A percentile compares a stretch with the other conserved stretches of the same genome.
phyloP scores from a whole-genome alignment of 75 land plant genomes.

The Cupressus sempervirens region DNA sequence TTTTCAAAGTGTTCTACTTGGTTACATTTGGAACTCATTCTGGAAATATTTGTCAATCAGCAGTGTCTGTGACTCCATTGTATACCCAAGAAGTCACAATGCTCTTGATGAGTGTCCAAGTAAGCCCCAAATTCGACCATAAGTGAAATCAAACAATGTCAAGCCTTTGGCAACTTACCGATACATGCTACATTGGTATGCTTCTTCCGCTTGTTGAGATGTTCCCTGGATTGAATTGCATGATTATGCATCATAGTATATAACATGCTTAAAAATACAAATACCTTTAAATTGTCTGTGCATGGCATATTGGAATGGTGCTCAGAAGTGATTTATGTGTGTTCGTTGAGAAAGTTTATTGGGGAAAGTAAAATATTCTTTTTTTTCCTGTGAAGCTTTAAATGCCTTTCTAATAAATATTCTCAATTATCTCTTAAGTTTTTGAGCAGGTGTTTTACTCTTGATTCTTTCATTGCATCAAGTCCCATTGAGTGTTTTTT shows the following conservation, averaged over 20 bases:
- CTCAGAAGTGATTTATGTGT: not conserved
- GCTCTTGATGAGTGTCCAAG: not conserved
- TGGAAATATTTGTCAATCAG: not conserved
- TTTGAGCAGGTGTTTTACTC: not conserved
- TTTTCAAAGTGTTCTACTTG: not conserved
- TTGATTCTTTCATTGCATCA: not conserved
- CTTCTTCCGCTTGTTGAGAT: not conserved
- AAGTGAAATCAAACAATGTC: not conserved
- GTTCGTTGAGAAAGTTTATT: not conserved
- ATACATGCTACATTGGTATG: not conserved
- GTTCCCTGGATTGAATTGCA: not conserved
- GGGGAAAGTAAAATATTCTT: not conserved
- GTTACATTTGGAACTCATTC: not conserved
- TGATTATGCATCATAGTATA: not conserved
- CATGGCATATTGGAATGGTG: not conserved
- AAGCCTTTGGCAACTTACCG: not conserved
- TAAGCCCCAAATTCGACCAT: not conserved
- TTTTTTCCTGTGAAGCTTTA: not conserved
- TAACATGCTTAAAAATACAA: not conserved
- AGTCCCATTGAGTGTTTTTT: not conserved
- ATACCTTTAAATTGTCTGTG: not conserved
- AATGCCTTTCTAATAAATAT: not conserved
- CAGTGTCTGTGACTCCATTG: not conserved
- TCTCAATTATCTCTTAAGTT: not conserved
- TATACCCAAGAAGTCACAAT: not conserved